phyloP scores from a whole-genome alignment of 148 eudicot species.

The Gaultheria prostrata region DNA sequence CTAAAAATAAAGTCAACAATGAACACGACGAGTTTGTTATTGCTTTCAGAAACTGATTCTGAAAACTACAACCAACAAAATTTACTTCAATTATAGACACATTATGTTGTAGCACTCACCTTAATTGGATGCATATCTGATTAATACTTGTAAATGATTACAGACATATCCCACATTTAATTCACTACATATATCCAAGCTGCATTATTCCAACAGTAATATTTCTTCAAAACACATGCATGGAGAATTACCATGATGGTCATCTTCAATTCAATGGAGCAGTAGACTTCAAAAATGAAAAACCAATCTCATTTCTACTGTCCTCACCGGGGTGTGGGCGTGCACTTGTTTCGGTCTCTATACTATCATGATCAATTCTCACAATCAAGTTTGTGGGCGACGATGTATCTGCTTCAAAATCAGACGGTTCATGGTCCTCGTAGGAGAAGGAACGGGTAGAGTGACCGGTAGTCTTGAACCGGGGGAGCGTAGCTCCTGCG shows the following conservation, averaged over 20 bases:
- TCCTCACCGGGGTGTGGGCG: constrained; percentile 8
- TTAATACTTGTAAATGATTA: background rate
- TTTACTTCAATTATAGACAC: background rate
- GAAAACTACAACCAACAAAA: background rate
- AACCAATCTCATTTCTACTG: constrained; percentile 12
- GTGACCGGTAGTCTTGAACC: constrained; percentile 64
- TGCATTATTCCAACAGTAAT: background rate
- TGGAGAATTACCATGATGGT: background rate
- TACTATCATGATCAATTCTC: constrained; percentile 28
- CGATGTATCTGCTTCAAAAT: constrained; percentile 26
- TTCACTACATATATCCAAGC: background rate
- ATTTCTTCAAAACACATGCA: background rate
- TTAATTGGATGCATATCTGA: background rate
- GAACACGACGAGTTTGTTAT: background rate
- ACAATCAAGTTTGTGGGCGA: constrained; percentile 30
- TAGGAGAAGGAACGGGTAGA: constrained; percentile 22
- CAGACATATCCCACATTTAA: background rate
- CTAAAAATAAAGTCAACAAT: background rate
- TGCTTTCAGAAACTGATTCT: too few species aligned
- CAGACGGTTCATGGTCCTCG: constrained; percentile 23
- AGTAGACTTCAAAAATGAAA: constrained; percentile 25
- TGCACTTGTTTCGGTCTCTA: constrained; percentile 24
- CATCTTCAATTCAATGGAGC: constrained; percentile 1
- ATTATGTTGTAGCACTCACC: background rate
- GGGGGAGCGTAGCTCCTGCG: constrained; percentile 37